A percentile compares a stretch with the other conserved stretches of the same genome.
phyloP scores from a whole-genome alignment of 2,329 filamentous ascomycete genomes.

The Paecilomyces dactylethromorphus region DNA sequence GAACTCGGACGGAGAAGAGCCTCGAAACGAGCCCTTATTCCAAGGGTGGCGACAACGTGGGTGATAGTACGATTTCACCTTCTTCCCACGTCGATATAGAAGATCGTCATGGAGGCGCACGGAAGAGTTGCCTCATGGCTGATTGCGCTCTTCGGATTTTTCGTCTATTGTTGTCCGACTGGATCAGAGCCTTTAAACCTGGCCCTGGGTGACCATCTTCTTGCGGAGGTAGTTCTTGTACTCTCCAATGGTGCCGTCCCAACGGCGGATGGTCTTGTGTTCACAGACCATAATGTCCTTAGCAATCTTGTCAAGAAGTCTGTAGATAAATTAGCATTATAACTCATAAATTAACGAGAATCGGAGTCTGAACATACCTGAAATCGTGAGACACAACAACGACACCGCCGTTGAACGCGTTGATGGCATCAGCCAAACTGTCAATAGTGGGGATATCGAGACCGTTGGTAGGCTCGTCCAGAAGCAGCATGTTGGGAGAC shows the following conservation, averaged over 20 bases:
- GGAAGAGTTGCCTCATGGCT: background rate
- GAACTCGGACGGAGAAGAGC: background rate
- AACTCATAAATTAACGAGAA: constrained; percentile 2
- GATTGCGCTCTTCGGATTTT: background rate
- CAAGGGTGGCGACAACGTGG: background rate
- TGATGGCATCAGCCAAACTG: constrained; percentile 94
- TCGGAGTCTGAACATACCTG: constrained; percentile 56
- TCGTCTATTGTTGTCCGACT: background rate
- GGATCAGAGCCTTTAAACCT: constrained; percentile 54
- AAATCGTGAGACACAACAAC: constrained; percentile 99
- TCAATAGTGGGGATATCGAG: constrained; percentile 98
- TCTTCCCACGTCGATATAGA: background rate
- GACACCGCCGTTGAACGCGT: constrained; percentile 91
- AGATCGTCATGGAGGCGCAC: background rate
- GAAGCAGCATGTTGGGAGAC: constrained; percentile 90
- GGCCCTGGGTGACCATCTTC: constrained; percentile 91
- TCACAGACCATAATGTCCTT: constrained; percentile 99
- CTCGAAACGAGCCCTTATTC: background rate
- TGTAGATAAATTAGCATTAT: constrained; percentile 31
- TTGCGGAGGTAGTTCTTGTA: constrained; percentile 99
- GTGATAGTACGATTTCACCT: background rate
- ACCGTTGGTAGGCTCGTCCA: constrained; percentile 99
- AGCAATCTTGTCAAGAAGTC: constrained; percentile 97
- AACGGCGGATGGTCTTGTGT: constrained; percentile 85
- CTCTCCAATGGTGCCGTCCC: constrained; percentile 81